Evolutionary conservation across 1,139 yeast genomes (phyloP), one percentile per base, ranked within the genome.

Genomic region (Pichia sp.): DNA sequence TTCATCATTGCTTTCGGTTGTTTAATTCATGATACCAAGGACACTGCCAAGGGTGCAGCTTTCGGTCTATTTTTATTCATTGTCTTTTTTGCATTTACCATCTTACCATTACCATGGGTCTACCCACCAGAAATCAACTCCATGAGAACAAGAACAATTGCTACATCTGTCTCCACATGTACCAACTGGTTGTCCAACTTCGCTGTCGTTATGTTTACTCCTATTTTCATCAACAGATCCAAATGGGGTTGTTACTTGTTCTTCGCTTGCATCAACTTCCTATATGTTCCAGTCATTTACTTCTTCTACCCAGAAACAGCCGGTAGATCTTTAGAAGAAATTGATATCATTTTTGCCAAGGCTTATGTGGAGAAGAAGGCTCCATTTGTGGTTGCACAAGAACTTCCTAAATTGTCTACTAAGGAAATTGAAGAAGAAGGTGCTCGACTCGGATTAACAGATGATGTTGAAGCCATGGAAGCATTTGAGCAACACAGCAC

Each of bases 301-400:
- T 79, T 87, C 75, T 85, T 79, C 71, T 82, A 79, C 65, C 87
- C 87, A 41, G 88, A 83, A 71, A 82, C 87, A 36, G 80, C 84
- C 11, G 82, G 82, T 56, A 75, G 85, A 64, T 72, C 84, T 32
- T 72, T 83, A 65, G 87, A 82, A 67, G 86, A 82, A 64, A 75
- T 82, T 59, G 86, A 83, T 65, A 74, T 79, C 60, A 83, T 85
- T 59, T 66, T 63, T 57, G 80, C 82, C 50, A 78, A 75, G 67
- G 78, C 83, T 15, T 67, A 72, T 59, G 70, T 69, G 47, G 83
- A 79, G 55, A 71, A 72, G 47, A 71, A 73, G 57, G 76, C 75
- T 59, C 76, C 81, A 32, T 78, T 75, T 75, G 72, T 77, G 66
- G 80, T 79, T 51, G 83, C 84, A 48, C 75, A 76, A 41, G 72